Conservation (phyloP, 345 rosid species). For the Aurinia saxatilis region DNA sequence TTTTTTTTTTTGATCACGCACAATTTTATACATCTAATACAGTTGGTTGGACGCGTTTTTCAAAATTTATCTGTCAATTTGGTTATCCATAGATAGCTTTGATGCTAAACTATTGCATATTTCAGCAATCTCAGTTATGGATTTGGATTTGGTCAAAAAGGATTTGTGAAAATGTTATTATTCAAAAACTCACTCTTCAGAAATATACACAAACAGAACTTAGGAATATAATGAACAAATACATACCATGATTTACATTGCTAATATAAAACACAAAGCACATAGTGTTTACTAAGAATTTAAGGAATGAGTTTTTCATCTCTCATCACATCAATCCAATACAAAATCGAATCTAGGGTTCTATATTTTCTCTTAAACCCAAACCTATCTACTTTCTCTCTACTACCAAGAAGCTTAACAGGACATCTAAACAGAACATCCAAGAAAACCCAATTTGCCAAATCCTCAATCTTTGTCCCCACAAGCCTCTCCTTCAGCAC, state of each 20-base stretch:
- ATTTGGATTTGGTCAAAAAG: background rate
- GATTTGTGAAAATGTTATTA: background rate
- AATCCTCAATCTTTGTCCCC: constrained; percentile 51
- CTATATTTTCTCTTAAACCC: constrained; percentile 58
- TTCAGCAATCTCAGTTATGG: background rate
- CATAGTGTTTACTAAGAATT: constrained; percentile 2
- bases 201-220: background rate
- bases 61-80: background rate
- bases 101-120: background rate
- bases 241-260: background rate
- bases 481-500: constrained; percentile 45
- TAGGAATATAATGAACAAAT: background rate
- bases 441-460: constrained; percentile 80
- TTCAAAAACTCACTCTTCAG: background rate
- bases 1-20: no score
- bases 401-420: constrained; percentile 52
- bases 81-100: background rate
- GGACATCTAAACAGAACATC: constrained; percentile 71
- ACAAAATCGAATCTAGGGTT: constrained; percentile 55
- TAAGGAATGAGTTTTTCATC: constrained; percentile 56
- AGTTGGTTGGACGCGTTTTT: background rate
- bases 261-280: background rate
- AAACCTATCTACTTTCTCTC: constrained; percentile 52
- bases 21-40: background rate
- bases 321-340: constrained; percentile 77